Base-by-base conservation (phyloP, 2,329 filamentous ascomycete genomes). In the Curvularia verruculosa region DNA sequence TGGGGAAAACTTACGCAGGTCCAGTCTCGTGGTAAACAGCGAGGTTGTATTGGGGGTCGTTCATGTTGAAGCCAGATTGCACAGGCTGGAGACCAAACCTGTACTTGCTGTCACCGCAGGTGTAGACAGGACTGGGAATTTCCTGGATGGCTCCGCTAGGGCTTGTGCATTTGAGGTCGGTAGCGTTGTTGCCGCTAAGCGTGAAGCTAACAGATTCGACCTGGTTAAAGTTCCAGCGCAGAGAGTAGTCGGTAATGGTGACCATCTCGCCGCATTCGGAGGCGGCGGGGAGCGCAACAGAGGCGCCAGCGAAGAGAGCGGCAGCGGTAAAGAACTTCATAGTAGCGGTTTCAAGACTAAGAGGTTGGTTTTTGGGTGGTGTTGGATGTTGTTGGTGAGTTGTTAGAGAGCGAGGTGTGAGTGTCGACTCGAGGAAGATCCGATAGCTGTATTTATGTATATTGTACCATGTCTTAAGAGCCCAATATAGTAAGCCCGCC, bases 41-140 rank as follows among this genome's bases (percentile, higher is more conserved):
- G 15, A 45, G 3, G n/a, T 15, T 18, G 26, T 45, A 45, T 15
- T 45, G 43, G 18, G 37, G 37, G 37, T 18, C 5, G 41, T 44
- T 44, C 19, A 26, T 5, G 8, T 44, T 21, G 7, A 26, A 26
- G 41, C 41, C 41, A 8, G 36, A 39, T 13, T 44, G n/a, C 24
- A 44, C 7, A 15, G 41, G 24, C 15, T 26, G 10, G 23, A 44
- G 21, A 8, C 23, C 21, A 28, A 45, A 45, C 7, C n/a, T 12
- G 43, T 45, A 45, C n/a, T 45, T 45, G 26, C 24, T 45, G 26
- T 28, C 24, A 12, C 24, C 43, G n/a, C 43, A 45, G n/a, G n/a
- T 28, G 26, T 21, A 40, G 37, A 40, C 37, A 19, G 18, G n/a
- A 21, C 37, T 40, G 8, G 37, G 37, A 40, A 40, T 40, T 12